Evolutionary conservation across 305 asterid genomes (phyloP).

Genomic region (Plantago coronopus): DNA sequence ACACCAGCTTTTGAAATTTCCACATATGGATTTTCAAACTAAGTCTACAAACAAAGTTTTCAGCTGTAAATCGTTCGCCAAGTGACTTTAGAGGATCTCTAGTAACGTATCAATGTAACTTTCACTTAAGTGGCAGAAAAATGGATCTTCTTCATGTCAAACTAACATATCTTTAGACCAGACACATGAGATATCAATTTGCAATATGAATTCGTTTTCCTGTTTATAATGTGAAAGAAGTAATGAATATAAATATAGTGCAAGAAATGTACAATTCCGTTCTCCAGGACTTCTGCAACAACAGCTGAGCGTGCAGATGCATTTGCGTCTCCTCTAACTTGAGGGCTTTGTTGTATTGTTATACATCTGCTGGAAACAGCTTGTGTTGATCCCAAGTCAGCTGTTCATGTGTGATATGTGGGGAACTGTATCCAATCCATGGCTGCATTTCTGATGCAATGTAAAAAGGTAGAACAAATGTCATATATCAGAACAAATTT

Average conservation of each 20-base stretch:
- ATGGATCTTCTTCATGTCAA: neutral
- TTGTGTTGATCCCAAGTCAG: neutral
- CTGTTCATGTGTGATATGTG: neutral
- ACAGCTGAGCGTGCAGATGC: no score
- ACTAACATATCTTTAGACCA: neutral
- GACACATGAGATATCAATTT: neutral
- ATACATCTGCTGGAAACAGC: neutral
- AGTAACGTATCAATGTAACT: neutral
- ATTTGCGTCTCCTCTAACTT: no score
- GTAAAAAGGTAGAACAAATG: neutral
- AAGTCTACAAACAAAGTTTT: neutral
- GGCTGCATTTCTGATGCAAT: conserved; percentile 1
- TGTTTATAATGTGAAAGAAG: neutral
- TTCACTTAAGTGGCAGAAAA: neutral
- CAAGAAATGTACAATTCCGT: neutral
- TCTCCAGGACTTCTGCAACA: no score
- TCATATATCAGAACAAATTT: neutral
- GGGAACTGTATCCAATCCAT: neutral
- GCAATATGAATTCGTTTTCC: neutral
- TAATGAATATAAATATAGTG: neutral
- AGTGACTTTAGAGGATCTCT: no score
- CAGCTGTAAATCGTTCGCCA: no score
- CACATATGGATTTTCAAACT: neutral
- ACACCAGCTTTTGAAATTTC: conserved; percentile 14
- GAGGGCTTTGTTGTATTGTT: neutral